Evolutionary conservation across 2,329 filamentous ascomycete species (phyloP).

Genomic region (Alternaria ethzedia): DNA sequence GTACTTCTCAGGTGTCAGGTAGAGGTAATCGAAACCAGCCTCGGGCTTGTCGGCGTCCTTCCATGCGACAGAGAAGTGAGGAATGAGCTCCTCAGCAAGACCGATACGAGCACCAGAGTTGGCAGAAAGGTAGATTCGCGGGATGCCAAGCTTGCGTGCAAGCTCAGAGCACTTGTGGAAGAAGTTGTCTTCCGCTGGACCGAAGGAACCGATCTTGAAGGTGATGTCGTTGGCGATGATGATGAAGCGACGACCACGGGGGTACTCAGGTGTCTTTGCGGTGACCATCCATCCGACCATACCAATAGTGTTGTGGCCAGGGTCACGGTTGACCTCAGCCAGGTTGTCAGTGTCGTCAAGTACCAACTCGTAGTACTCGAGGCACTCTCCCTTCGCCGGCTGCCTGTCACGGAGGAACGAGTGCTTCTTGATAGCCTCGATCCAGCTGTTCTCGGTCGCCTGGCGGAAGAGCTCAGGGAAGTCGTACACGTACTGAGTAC

Average conservation of each 20-base stretch:
- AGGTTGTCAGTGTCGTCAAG: conserved; percentile 93
- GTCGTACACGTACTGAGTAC: conserved; percentile 98
- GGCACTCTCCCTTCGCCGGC: conserved; percentile 85
- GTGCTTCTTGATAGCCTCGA: conserved; percentile 74
- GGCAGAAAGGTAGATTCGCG: conserved; percentile 95
- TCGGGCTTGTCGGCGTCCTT: conserved; percentile 83
- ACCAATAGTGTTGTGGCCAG: conserved; percentile 92
- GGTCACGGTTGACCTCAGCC: conserved; percentile 90
- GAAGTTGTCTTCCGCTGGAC: conserved; percentile 94
- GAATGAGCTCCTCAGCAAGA: conserved; percentile 94
- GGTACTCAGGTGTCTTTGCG: conserved; percentile 94
- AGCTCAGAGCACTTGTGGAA: conserved; percentile 99
- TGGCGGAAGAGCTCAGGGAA: conserved; percentile 99
- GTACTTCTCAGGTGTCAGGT: conserved; percentile 86
- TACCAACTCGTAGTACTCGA: conserved; percentile 92
- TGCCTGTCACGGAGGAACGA: conserved; percentile 78
- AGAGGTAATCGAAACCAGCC: conserved; percentile 94
- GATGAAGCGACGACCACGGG: conserved; percentile 87
- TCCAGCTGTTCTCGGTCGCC: conserved; percentile 95
- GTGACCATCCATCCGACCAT: conserved; percentile 99
- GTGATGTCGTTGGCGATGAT: conserved; percentile 99
- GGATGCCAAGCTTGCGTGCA: conserved; percentile 91
- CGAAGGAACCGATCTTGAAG: conserved; percentile 98
- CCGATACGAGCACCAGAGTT: conserved; percentile 98
- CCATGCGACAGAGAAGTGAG: conserved; percentile 97